These are phyloP conservation scores for Austroboletus novae-zelandiae DNA, from an alignment of 1,284 basidiomycete genomes.

Conservation along the genomic window DNA sequence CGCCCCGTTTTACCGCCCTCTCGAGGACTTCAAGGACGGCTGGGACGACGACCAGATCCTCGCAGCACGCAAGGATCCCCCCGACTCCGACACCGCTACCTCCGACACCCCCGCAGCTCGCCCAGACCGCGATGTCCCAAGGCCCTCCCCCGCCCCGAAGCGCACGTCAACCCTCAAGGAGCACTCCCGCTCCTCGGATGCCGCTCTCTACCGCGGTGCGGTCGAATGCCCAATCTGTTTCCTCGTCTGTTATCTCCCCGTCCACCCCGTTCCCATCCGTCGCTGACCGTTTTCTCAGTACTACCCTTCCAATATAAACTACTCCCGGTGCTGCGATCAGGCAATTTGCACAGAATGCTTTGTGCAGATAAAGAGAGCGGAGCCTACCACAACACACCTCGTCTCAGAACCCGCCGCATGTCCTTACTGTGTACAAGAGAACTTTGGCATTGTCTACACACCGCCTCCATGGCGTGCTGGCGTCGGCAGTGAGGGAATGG, in stretches of 20 bases:
- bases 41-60: slow-evolving; percentile 86
- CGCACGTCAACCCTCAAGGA: slow-evolving; percentile 47
- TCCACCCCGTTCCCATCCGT: slow-evolving; percentile 7
- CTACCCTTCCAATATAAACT: slow-evolving; percentile 95
- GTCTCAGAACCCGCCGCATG: slow-evolving; percentile 94
- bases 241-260: slow-evolving; percentile 63
- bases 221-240: slow-evolving; percentile 99
- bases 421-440: slow-evolving; percentile 95
- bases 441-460: slow-evolving; percentile 92
- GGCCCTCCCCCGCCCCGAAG: slow-evolving; percentile 45
- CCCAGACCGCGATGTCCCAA: slow-evolving; percentile 39
- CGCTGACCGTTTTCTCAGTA: slow-evolving; percentile 53
- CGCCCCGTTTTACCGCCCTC: slow-evolving; percentile 93
- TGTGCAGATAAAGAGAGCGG: slow-evolving; percentile 95
- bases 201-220: slow-evolving; percentile 80
- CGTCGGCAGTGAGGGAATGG: slow-evolving; percentile 66
- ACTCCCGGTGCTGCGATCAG: slow-evolving; percentile 96
- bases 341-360: slow-evolving; percentile 99
- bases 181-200: slow-evolving; percentile 59
- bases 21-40: slow-evolving; percentile 88
- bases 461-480: slow-evolving; percentile 80
- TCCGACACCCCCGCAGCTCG: slow-evolving; percentile 34
- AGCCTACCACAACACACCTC: slow-evolving; percentile 90
- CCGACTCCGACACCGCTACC: slow-evolving; percentile 43
- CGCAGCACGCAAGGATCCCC: slow-evolving; percentile 65